phyloP scores from a whole-genome alignment of 768 basidiomycete species.

The Imleria badia region DNA sequence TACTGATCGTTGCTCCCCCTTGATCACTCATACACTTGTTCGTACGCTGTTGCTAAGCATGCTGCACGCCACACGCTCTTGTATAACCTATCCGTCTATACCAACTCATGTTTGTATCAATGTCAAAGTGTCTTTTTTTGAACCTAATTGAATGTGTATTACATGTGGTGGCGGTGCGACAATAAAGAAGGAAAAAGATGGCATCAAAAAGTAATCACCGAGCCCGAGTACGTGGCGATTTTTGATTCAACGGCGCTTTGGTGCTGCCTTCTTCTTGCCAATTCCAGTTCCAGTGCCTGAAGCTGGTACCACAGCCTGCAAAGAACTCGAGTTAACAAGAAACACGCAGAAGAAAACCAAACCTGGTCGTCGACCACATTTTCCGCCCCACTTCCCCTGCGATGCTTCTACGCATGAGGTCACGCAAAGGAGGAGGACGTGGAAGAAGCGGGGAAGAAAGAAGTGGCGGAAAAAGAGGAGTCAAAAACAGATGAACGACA shows the following conservation, averaged over 20 bases:
- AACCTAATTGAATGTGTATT: background rate
- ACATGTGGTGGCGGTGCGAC: background rate
- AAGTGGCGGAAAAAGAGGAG: background rate
- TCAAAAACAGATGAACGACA: background rate
- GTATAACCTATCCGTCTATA: slow-evolving; percentile 18
- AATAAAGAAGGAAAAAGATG: background rate
- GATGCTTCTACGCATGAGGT: slow-evolving; percentile 22
- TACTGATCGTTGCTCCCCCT: background rate
- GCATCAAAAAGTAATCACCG: background rate
- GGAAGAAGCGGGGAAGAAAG: background rate
- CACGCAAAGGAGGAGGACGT: background rate
- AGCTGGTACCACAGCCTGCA: background rate
- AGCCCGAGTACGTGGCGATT: background rate
- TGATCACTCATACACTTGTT: background rate
- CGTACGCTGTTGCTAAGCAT: slow-evolving; percentile 1
- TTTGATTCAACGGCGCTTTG: slow-evolving; percentile 26
- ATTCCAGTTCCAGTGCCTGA: background rate
- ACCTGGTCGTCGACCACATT: slow-evolving; percentile 23
- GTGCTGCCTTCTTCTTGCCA: slow-evolving; percentile 19
- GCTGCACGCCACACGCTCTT: slow-evolving; percentile 5
- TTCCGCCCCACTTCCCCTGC: slow-evolving; percentile 17
- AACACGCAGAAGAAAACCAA: background rate
- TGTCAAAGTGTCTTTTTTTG: slow-evolving; percentile 3
- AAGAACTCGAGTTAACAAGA: slow-evolving; percentile 3
- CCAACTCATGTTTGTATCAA: slow-evolving; percentile 21